Conservation (phyloP, 306 rosid genomes). For the Dryas drummondii region DNA sequence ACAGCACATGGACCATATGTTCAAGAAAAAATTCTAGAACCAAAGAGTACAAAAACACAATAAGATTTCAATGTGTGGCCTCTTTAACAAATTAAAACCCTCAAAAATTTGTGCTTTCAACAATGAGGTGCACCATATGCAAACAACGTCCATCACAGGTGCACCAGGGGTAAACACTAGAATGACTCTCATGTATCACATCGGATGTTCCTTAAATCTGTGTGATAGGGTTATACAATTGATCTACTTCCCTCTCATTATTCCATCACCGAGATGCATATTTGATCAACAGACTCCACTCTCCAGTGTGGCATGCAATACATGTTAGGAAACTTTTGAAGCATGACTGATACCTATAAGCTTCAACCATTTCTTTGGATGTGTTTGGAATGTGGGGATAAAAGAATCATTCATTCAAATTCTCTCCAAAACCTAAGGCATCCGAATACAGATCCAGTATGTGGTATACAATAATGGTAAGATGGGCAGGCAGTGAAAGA, state of each 20-base stretch:
- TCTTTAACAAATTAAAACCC: too few relatives aligned
- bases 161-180: neutral
- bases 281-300: neutral
- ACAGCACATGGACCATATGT: too few relatives aligned
- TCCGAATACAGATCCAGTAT: neutral
- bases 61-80: too few relatives aligned
- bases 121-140: too few relatives aligned
- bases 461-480: neutral
- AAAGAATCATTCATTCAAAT: neutral
- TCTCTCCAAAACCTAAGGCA: neutral
- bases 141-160: too few relatives aligned
- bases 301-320: neutral
- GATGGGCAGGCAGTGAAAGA: slow-evolving; percentile 8
- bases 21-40: too few relatives aligned
- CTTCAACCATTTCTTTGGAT: neutral
- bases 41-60: too few relatives aligned
- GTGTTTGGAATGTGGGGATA: neutral
- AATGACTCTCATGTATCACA: neutral
- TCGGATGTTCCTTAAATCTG: neutral
- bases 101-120: too few relatives aligned
- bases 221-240: neutral
- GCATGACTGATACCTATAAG: neutral
- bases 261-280: neutral
- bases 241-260: neutral
- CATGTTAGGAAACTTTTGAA: neutral